Conservation (phyloP, 768 basidiomycete species). For the Collybiopsis luxurians region DNA sequence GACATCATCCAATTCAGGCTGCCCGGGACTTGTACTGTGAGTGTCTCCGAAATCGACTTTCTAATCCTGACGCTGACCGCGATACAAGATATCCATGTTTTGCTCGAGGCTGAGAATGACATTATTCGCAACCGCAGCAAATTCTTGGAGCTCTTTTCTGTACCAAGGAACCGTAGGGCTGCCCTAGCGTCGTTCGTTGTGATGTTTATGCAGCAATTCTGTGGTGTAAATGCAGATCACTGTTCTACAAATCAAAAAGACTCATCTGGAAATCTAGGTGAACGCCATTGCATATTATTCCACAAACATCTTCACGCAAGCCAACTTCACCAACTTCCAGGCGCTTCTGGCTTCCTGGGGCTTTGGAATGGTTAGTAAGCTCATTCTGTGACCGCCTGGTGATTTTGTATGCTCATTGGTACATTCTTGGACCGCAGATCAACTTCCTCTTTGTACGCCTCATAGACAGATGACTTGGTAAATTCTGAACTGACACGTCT, state of each 20-base stretch:
- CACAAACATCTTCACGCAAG: conserved; percentile 52
- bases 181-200: conserved; percentile 58
- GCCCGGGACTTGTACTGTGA: conserved; percentile 67
- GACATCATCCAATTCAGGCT: conserved; percentile 56
- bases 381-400: not conserved
- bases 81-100: conserved; percentile 51
- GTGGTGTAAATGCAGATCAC: too few species aligned
- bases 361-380: conserved; percentile 44
- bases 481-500: not conserved
- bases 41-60: conserved; percentile 9
- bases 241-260: too few species aligned
- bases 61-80: not conserved
- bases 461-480: too few species aligned
- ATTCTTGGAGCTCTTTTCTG: conserved; percentile 57
- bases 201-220: conserved; percentile 47
- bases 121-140: conserved; percentile 24
- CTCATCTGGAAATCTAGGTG: too few species aligned
- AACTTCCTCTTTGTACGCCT: conserved; percentile 29
- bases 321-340: conserved; percentile 48
- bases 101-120: conserved; percentile 31
- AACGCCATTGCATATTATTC: conserved; percentile 64
- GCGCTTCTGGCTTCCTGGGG: conserved; percentile 59
- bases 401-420: not conserved
- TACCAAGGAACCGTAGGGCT: conserved; percentile 66
- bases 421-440: conserved; percentile 15